phyloP scores from a whole-genome alignment of 1,139 yeast genomes.

The Kluyveromyces sp. region DNA sequence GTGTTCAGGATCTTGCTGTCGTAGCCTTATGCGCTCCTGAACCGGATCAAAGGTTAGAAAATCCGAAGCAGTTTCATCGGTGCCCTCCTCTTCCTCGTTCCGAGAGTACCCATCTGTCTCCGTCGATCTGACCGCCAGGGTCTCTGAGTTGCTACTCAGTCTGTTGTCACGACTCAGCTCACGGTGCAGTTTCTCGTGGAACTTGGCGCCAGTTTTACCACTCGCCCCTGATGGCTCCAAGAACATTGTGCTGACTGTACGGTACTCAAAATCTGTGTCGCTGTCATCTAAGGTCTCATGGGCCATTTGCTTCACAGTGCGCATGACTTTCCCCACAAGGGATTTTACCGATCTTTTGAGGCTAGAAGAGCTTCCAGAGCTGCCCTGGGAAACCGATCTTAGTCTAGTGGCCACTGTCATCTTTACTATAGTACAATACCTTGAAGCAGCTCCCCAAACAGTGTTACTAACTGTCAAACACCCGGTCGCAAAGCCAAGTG shows the following conservation, averaged over 20 bases:
- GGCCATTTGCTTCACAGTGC: conserved; percentile 8
- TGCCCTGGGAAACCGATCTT: conserved; percentile 1
- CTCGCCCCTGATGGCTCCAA: conserved; percentile 2
- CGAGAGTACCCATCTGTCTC: conserved; percentile 13
- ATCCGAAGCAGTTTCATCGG: conserved; percentile 8
- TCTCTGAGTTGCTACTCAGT: conserved; percentile 19
- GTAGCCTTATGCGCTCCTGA: conserved; percentile 29
- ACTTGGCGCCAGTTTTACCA: background rate
- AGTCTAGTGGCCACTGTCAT: background rate
- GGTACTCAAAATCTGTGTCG: conserved; percentile 9
- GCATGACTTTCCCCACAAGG: conserved; percentile 7
- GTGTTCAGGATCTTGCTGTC: conserved; percentile 17
- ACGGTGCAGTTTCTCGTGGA: background rate
- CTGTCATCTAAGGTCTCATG: conserved; percentile 12
- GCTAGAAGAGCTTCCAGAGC: conserved; percentile 3
- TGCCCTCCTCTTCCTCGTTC: background rate
- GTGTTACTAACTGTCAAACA: no score
- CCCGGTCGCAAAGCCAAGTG: no score
- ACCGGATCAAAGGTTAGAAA: conserved; percentile 31
- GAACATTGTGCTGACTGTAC: conserved; percentile 10
- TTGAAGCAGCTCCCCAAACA: no score
- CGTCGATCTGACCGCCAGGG: conserved; percentile 17
- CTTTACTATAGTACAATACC: background rate
- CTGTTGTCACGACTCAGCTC: conserved; percentile 12
- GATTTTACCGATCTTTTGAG: conserved; percentile 3